phyloP scores from a whole-genome alignment of 495 filamentous ascomycete species.

The Aspergillus cavernicola region DNA sequence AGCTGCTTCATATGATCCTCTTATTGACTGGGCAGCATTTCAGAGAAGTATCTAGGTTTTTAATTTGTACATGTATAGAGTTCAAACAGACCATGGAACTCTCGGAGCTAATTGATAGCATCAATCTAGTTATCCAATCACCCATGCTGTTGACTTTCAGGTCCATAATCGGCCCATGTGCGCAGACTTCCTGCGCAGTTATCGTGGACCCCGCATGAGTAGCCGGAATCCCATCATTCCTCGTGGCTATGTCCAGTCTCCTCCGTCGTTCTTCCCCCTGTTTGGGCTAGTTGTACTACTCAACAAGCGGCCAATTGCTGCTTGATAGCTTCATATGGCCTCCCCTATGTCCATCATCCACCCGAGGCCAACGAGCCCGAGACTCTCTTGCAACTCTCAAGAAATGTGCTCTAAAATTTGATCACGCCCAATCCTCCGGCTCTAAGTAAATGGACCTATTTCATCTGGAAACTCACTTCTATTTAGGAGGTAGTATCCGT shows the following conservation, averaged over 20 bases:
- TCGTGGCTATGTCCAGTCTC: conserved; percentile 2
- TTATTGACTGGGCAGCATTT: too few species aligned
- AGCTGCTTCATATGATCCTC: too few species aligned
- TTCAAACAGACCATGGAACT: too few species aligned
- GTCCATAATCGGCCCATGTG: conserved; percentile 2
- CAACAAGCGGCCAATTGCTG: background rate
- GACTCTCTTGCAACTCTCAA: too few species aligned
- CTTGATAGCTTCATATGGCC: background rate
- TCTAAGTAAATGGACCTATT: background rate
- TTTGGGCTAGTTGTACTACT: conserved; percentile 8
- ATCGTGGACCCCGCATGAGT: conserved; percentile 6
- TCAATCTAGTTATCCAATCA: too few species aligned
- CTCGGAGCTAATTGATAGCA: too few species aligned
- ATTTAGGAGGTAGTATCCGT: background rate
- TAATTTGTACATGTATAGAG: too few species aligned
- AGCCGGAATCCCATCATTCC: background rate
- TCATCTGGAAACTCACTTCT: background rate
- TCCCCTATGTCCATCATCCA: background rate
- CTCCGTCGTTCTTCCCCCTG: background rate
- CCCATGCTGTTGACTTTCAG: background rate
- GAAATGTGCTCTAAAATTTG: background rate
- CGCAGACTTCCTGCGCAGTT: too few species aligned
- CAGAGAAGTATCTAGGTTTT: too few species aligned
- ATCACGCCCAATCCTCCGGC: background rate
- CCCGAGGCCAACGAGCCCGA: too few species aligned